A percentile compares a stretch with the other conserved stretches of the same genome.
phyloP scores from a whole-genome alignment of 768 basidiomycete species.

The Mycena indigotica region DNA sequence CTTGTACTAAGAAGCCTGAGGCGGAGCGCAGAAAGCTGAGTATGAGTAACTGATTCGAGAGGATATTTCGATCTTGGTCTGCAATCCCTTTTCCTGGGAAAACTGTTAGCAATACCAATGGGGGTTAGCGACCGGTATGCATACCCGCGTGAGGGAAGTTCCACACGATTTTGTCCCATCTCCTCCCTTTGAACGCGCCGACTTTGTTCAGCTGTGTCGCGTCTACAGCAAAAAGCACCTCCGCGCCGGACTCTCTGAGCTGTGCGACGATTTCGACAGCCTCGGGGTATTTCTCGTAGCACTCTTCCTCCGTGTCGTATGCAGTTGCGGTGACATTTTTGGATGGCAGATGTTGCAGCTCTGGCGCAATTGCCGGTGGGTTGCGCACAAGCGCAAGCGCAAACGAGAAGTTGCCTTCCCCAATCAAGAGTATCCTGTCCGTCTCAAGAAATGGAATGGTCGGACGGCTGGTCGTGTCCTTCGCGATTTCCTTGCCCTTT shows the following conservation, averaged over 20 bases:
- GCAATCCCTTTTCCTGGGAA: slow-evolving; percentile 79
- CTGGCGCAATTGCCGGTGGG: slow-evolving; percentile 40
- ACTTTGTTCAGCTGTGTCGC: slow-evolving; percentile 74
- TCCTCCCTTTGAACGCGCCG: slow-evolving; percentile 56
- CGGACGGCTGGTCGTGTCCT: slow-evolving; percentile 16
- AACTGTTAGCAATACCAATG: no score
- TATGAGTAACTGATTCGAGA: slow-evolving; percentile 83
- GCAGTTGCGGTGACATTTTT: slow-evolving; percentile 82
- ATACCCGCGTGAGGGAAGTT: slow-evolving; percentile 96
- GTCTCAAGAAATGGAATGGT: slow-evolving; percentile 67
- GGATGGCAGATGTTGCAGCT: slow-evolving; percentile 54
- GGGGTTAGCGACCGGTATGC: no score
- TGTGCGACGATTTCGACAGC: slow-evolving; percentile 58
- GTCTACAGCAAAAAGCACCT: slow-evolving; percentile 81
- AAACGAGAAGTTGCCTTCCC: slow-evolving; percentile 96
- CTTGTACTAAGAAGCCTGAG: slow-evolving; percentile 57
- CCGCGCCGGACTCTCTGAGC: slow-evolving; percentile 60
- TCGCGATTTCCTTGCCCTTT: slow-evolving; percentile 44
- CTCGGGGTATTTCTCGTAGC: slow-evolving; percentile 82
- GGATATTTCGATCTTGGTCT: slow-evolving; percentile 91
- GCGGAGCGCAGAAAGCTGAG: slow-evolving; percentile 82
- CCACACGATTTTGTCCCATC: slow-evolving; percentile 84
- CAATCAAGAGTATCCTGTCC: slow-evolving; percentile 76
- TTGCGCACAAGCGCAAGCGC: slow-evolving; percentile 67
- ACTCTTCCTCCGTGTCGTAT: slow-evolving; percentile 77